Evolutionary conservation across 164 flowering plant genomes (phyloP).

Genomic region (Vitis amurensis): DNA sequence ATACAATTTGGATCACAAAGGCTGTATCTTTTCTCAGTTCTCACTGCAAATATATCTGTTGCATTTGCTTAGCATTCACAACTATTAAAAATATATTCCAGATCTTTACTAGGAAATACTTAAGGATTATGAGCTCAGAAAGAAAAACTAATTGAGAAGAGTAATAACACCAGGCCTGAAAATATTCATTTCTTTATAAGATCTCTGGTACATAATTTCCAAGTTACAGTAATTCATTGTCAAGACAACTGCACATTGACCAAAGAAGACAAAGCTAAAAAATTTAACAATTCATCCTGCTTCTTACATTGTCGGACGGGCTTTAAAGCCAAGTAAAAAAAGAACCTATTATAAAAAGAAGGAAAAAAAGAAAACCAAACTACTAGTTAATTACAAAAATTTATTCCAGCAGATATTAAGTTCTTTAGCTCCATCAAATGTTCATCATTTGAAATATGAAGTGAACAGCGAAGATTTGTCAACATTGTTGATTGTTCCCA

Average conservation of each 20-base stretch:
- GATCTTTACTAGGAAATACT: not conserved
- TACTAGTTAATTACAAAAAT: slow-evolving; percentile 27
- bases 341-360: not conserved
- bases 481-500: slow-evolving; percentile 84
- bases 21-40: not conserved
- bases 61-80: not conserved
- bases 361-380: not conserved
- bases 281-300: slow-evolving; percentile 24
- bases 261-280: slow-evolving; percentile 21
- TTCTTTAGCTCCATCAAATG: slow-evolving; percentile 79
- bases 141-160: not conserved
- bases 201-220: slow-evolving; percentile 32
- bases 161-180: slow-evolving; percentile 2
- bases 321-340: slow-evolving; percentile 4
- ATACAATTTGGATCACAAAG: not conserved
- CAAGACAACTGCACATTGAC: slow-evolving; percentile 16
- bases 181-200: slow-evolving; percentile 28
- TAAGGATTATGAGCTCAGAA: not conserved
- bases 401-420: slow-evolving; percentile 49
- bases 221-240: slow-evolving; percentile 8
- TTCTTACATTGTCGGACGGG: slow-evolving; percentile 28
- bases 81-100: not conserved
- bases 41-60: not conserved
- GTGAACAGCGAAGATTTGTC: slow-evolving; percentile 78
- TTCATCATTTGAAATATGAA: slow-evolving; percentile 86